Evolutionary conservation across 768 basidiomycete genomes (phyloP).

Genomic region (Termitomyces sp.): DNA sequence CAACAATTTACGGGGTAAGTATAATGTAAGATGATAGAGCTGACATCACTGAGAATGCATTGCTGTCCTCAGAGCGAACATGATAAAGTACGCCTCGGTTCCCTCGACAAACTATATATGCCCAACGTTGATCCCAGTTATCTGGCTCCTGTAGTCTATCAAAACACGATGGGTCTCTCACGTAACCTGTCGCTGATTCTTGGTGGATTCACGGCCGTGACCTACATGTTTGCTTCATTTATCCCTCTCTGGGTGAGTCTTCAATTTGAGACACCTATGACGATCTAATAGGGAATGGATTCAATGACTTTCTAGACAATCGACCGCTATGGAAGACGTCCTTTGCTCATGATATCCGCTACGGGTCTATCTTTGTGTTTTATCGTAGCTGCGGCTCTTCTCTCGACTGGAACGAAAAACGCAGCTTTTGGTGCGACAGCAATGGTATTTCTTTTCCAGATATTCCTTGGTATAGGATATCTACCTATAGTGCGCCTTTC

Average conservation of each 20-base stretch:
- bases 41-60: background rate
- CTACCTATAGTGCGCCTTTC: slow-evolving; percentile 31
- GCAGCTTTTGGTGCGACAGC: slow-evolving; percentile 35
- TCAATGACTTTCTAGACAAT: slow-evolving; percentile 27
- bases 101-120: background rate
- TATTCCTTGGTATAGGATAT: slow-evolving; percentile 37
- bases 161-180: slow-evolving; percentile 39
- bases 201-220: slow-evolving; percentile 36
- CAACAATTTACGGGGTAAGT: slow-evolving; percentile 40
- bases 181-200: slow-evolving; percentile 37
- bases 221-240: slow-evolving; percentile 39
- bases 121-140: slow-evolving; percentile 22
- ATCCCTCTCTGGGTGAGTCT: slow-evolving; percentile 34
- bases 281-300: background rate
- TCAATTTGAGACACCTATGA: background rate
- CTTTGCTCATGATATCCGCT: slow-evolving; percentile 34
- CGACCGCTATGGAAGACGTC: slow-evolving; percentile 36
- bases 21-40: background rate
- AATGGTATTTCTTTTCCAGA: slow-evolving; percentile 40
- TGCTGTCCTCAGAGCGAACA: slow-evolving; percentile 26
- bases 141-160: slow-evolving; percentile 37
- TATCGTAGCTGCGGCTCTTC: slow-evolving; percentile 30
- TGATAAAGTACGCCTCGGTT: slow-evolving; percentile 31
- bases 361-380: slow-evolving; percentile 36
- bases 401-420: slow-evolving; percentile 30